Conservation (phyloP, 2,329 filamentous ascomycete genomes). For the Aspergillus sp. region DNA sequence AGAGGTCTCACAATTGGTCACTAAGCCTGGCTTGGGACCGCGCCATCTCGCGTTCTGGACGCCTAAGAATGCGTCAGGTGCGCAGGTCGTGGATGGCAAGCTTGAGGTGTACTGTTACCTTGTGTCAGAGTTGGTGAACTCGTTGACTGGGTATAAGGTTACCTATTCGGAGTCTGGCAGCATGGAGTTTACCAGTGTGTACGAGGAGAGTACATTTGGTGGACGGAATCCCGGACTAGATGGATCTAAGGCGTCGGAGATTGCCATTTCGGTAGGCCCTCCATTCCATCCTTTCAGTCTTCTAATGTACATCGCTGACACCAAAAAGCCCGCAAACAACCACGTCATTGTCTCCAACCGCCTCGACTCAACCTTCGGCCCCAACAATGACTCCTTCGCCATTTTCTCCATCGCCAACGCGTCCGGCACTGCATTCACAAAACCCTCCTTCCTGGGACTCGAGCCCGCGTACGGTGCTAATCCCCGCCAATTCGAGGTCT, state of each 20-base stretch:
- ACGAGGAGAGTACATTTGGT: constrained; percentile 9
- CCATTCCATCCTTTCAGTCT: not conserved
- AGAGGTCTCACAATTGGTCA: constrained; percentile 38
- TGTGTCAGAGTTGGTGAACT: constrained; percentile 12
- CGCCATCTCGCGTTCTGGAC: constrained; percentile 50
- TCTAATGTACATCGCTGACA: not conserved
- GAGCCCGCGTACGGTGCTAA: constrained; percentile 55
- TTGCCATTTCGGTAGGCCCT: constrained; percentile 10
- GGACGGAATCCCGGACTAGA: not conserved
- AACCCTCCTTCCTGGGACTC: constrained; percentile 44
- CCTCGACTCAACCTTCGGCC: constrained; percentile 10
- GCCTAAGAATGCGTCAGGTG: constrained; percentile 11
- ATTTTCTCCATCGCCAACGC: constrained; percentile 7
- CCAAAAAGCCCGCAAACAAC: constrained; percentile 8
- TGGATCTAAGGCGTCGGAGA: constrained; percentile 10
- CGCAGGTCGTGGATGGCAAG: not conserved
- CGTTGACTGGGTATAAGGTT: constrained; percentile 12
- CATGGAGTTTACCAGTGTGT: constrained; percentile 8
- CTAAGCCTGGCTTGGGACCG: constrained; percentile 45
- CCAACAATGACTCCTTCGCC: constrained; percentile 9
- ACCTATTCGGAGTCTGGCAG: constrained; percentile 5
- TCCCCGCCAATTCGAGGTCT: constrained; percentile 58
- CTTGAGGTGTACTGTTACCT: constrained; percentile 12
- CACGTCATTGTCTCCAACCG: constrained; percentile 11
- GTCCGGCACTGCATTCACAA: not conserved